Conservation (phyloP, 768 basidiomycete species). For the Suillus bovinus region DNA sequence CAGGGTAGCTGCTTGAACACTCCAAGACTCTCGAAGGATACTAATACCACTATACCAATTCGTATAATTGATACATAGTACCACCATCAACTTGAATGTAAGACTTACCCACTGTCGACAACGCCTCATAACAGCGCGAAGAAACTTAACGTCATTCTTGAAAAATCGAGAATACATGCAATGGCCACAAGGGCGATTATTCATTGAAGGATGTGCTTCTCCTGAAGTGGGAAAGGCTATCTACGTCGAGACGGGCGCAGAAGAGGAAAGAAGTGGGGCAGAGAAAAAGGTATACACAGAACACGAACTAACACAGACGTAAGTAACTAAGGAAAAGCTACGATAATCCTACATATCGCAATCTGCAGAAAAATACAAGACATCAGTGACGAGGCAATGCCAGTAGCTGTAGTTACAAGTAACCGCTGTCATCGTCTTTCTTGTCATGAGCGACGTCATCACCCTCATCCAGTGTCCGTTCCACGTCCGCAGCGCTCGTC, state of each 20-base stretch:
- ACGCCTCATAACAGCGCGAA: background rate
- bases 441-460: slow-evolving; percentile 37
- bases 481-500: slow-evolving; percentile 21
- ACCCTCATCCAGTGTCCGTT: slow-evolving; percentile 34
- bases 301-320: background rate
- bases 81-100: background rate
- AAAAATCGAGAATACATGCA: too few species aligned
- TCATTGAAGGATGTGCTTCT: background rate
- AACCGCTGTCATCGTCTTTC: slow-evolving; percentile 26
- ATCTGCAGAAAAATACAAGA: background rate
- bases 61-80: background rate
- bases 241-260: background rate
- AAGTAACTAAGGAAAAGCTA: background rate
- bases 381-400: background rate
- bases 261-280: background rate
- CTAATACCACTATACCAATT: background rate
- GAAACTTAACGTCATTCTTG: too few species aligned
- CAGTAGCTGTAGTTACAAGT: slow-evolving; percentile 21
- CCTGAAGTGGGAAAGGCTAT: background rate
- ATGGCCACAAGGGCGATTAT: background rate
- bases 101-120: background rate
- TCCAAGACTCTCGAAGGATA: background rate
- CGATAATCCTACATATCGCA: background rate
- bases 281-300: background rate
- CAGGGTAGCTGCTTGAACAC: background rate